Conservation (phyloP, 2,329 filamentous ascomycete genomes). For the Cladophialophora bantiana region DNA sequence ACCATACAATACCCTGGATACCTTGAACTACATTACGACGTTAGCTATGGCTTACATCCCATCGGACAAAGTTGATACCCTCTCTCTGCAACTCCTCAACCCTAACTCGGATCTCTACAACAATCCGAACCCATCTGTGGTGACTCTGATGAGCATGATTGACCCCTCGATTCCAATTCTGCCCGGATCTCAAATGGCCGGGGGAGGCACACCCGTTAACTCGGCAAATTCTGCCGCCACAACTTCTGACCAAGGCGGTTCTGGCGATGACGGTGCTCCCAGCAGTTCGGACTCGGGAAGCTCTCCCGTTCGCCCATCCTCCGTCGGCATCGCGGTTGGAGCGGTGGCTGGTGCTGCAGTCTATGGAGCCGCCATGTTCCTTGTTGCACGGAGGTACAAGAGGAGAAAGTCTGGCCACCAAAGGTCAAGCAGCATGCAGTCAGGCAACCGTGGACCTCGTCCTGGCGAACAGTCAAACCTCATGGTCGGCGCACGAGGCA, state of each 20-base stretch:
- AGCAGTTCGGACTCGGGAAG: conserved; percentile 56
- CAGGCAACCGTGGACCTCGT: conserved; percentile 55
- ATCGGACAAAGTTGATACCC: conserved; percentile 68
- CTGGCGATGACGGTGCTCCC: conserved; percentile 53
- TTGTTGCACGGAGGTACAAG: conserved; percentile 88
- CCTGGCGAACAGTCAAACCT: conserved; percentile 50
- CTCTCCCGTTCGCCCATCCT: conserved; percentile 53
- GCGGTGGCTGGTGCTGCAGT: conserved; percentile 79
- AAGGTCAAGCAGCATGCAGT: conserved; percentile 75
- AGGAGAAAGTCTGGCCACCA: conserved; percentile 80
- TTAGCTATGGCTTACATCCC: conserved; percentile 80
- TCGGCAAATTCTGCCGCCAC: conserved; percentile 36
- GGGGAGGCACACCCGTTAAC: conserved; percentile 48
- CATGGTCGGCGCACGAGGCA: conserved; percentile 63
- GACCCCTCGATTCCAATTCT: conserved; percentile 80
- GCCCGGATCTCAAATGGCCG: conserved; percentile 55
- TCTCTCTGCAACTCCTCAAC: conserved; percentile 73
- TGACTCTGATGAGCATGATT: conserved; percentile 78
- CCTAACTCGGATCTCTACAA: conserved; percentile 78
- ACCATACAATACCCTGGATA: conserved; percentile 58
- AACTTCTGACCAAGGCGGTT: conserved; percentile 50
- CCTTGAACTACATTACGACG: conserved; percentile 81
- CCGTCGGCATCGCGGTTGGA: conserved; percentile 74
- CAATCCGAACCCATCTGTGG: conserved; percentile 69
- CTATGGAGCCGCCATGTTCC: conserved; percentile 95